phyloP scores from a whole-genome alignment of 495 filamentous ascomycete species.

The Tuber microsphaerosporum region DNA sequence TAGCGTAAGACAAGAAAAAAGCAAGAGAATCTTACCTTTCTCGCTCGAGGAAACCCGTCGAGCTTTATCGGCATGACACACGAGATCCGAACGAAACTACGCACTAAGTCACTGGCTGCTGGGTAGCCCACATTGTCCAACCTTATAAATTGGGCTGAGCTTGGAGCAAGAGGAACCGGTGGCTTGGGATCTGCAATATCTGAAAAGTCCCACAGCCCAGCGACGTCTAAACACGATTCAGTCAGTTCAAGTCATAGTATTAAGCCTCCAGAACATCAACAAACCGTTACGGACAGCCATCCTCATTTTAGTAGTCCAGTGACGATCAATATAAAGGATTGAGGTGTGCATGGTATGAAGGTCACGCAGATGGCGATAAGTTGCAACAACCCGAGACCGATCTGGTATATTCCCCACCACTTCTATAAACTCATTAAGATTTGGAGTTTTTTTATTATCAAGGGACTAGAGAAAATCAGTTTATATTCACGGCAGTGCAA shows the following conservation, averaged over 20 bases:
- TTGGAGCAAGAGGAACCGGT: constrained; percentile 59
- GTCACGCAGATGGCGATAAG: constrained; percentile 91
- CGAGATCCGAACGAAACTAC: constrained; percentile 87
- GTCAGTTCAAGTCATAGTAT: not conserved
- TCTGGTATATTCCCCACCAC: constrained; percentile 87
- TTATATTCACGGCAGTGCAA: not conserved
- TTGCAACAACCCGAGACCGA: constrained; percentile 80
- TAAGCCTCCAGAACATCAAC: constrained; percentile 3
- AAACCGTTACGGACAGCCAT: constrained; percentile 71
- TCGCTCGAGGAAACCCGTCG: constrained; percentile 85
- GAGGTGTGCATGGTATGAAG: constrained; percentile 88
- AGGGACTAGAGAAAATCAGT: constrained; percentile 48
- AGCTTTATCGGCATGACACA: constrained; percentile 92
- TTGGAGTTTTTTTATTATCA: constrained; percentile 78
- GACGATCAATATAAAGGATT: constrained; percentile 85
- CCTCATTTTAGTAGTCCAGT: constrained; percentile 92
- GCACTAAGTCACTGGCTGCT: constrained; percentile 80
- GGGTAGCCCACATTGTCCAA: constrained; percentile 83
- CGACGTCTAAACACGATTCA: constrained; percentile 50
- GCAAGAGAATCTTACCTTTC: constrained; percentile 83
- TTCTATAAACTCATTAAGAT: constrained; percentile 81
- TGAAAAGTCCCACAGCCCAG: constrained; percentile 89
- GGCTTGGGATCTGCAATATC: constrained; percentile 76
- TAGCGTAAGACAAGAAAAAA: constrained; percentile 80
- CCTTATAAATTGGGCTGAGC: constrained; percentile 80